These are phyloP conservation scores for Byssothecium circinans DNA, from an alignment of 2,329 filamentous ascomycete genomes.

Conservation along the genomic window DNA sequence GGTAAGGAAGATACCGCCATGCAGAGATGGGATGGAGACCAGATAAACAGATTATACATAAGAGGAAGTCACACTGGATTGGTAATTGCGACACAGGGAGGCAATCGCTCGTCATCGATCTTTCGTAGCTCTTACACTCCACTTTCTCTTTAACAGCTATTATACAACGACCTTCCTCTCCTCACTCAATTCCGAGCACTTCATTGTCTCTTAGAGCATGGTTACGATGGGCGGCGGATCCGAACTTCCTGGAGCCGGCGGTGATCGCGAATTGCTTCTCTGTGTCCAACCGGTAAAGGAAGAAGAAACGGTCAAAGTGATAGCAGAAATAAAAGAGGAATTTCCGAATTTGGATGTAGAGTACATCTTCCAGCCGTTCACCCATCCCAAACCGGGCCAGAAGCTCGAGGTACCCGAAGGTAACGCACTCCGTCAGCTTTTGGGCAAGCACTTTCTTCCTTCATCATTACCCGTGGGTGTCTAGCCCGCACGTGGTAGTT, in stretches of 20 bases:
- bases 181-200: neutral
- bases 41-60: neutral
- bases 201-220: constrained; percentile 13
- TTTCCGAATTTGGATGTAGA: constrained; percentile 37
- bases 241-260: constrained; percentile 38
- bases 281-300: constrained; percentile 47
- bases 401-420: constrained; percentile 47
- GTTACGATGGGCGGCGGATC: constrained; percentile 51
- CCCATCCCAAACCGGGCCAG: constrained; percentile 45
- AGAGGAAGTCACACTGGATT: neutral
- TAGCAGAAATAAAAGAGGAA: constrained; percentile 30
- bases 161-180: neutral
- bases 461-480: no score
- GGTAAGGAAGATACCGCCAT: neutral
- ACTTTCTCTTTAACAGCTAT: neutral
- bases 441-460: neutral
- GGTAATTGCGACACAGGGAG: neutral
- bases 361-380: constrained; percentile 24
- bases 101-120: neutral
- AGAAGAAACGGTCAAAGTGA: constrained; percentile 19
- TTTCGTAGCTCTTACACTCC: neutral
- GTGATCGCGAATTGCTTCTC: constrained; percentile 41
- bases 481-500: no score
- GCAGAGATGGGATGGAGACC: neutral
- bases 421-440: constrained; percentile 18